Base-by-base conservation (phyloP, 2,329 filamentous ascomycete genomes). In the Botrytis tulipae region DNA sequence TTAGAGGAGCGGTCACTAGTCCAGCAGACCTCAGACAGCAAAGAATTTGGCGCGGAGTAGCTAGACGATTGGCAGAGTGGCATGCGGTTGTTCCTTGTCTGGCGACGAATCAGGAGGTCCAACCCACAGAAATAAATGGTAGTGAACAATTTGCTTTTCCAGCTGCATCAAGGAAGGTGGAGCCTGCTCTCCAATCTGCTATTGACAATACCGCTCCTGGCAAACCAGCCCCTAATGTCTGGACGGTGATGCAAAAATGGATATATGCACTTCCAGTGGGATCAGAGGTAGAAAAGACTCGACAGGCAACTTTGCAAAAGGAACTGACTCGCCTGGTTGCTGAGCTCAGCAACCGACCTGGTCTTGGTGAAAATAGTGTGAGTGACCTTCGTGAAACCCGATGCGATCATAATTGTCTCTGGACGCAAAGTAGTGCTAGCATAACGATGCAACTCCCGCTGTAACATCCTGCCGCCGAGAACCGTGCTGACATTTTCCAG, bases 241-340 rank as follows among this genome's bases (percentile, higher is more conserved):
- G 96, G 96, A 94, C 93, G 10, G 94, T 97, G 48, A 92, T 98
- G 88, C 94, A 97, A 82, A 97, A 95, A 84, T 99, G 96, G 96
- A 94, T 98, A 73, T 85, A 91, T 78, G 95, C 93, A 57, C 86
- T 99, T 76, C 95, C 96, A 20, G 89, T 87, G 70, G 86, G 87
- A 73, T 96, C 92, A 8, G 88, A 91, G 48, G 86, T 88, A 72
- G 89, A 97, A 82, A 87, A 87, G 74, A 83, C 87, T 77, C 89
- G 93, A 76, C 91, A 93, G 80, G 85, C 87, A 42, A 84, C 83
- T 74, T 85, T 99, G 70, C 93, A 97, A 80, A 84, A 84, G 72
- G 95, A 98, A 84, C 85, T 97, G 74, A 87, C 89, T 76, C 87
- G 87, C 79, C 86, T 97, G 74, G 87, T 93, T 74, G 82, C 85